Evolutionary conservation across 2,329 filamentous ascomycete species (phyloP).

Genomic region (Fusarium sp.): DNA sequence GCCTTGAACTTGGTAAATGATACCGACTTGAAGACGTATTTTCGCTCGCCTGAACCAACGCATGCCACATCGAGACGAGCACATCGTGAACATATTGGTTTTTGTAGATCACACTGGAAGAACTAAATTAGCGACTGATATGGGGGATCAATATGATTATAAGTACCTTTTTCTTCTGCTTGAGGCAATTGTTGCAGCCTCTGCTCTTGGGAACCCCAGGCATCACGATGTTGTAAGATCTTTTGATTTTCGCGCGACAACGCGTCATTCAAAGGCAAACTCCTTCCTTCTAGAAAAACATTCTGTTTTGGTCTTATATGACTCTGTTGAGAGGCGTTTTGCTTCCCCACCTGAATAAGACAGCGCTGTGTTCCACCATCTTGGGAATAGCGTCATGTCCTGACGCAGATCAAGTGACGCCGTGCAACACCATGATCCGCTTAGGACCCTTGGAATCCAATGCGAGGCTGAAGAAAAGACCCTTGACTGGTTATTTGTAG

Average conservation of each 20-base stretch:
- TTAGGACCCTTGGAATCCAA: background rate
- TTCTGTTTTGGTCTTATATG: background rate
- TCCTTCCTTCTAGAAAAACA: background rate
- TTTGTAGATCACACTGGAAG: slow-evolving; percentile 59
- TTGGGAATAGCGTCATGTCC: slow-evolving; percentile 22
- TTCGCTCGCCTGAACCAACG: slow-evolving; percentile 59
- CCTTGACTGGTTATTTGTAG: no score
- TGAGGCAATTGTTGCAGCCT: slow-evolving; percentile 63
- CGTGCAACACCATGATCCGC: background rate
- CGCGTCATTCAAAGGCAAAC: background rate
- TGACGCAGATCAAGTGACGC: slow-evolving; percentile 8
- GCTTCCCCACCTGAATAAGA: slow-evolving; percentile 1
- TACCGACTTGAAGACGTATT: slow-evolving; percentile 61
- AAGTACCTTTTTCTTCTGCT: slow-evolving; percentile 65
- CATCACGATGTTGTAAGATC: slow-evolving; percentile 49
- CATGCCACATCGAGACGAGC: slow-evolving; percentile 58
- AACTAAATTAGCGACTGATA: background rate
- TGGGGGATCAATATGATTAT: background rate
- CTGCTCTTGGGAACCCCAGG: slow-evolving; percentile 63
- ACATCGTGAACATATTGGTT: slow-evolving; percentile 60
- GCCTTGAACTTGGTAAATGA: slow-evolving; percentile 41
- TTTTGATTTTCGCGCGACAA: background rate
- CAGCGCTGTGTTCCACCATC: slow-evolving; percentile 16
- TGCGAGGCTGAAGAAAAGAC: background rate
- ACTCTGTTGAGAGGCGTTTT: background rate